A percentile compares a stretch with the other conserved stretches of the same genome.
Evolutionary conservation across 768 basidiomycete genomes (phyloP).

Genomic region (Botryobasidium botryosum): DNA sequence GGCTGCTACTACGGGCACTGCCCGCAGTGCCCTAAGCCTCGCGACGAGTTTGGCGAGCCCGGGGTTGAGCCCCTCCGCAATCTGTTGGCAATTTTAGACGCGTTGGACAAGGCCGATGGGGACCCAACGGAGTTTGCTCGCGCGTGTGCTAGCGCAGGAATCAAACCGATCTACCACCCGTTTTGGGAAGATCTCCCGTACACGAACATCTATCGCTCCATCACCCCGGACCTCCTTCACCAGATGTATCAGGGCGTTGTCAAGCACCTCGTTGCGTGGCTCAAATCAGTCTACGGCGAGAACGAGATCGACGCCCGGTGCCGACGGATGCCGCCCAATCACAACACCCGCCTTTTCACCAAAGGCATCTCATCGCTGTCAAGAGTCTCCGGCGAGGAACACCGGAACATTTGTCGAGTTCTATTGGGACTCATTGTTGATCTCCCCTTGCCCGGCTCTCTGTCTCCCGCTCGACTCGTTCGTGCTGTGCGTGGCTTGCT

Average conservation of each 20-base stretch:
- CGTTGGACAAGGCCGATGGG: background rate
- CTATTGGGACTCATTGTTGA: too few species aligned
- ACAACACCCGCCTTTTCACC: conserved; percentile 8
- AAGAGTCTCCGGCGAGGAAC: conserved; percentile 8
- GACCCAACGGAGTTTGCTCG: background rate
- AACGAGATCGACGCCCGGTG: conserved; percentile 7
- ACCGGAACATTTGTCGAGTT: conserved; percentile 5
- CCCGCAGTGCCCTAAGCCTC: background rate
- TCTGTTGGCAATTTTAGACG: background rate
- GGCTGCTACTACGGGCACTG: background rate
- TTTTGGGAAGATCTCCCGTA: conserved; percentile 10
- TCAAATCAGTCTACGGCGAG: background rate
- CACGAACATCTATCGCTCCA: conserved; percentile 11
- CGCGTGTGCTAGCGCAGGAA: background rate
- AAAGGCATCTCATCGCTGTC: conserved; percentile 7
- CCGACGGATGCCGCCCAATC: conserved; percentile 6
- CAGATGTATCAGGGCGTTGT: conserved; percentile 13
- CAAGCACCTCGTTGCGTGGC: conserved; percentile 10
- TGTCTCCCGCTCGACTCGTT: conserved; percentile 12
- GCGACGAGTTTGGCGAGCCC: background rate
- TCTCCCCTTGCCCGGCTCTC: too few species aligned
- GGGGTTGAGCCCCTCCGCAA: background rate
- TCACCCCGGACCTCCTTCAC: conserved; percentile 14
- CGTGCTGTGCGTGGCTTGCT: conserved; percentile 18
- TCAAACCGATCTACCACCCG: conserved; percentile 14